These are phyloP conservation scores for Aspergillaceae sp. DNA, from an alignment of 2,329 filamentous ascomycete genomes.

Conservation along the genomic window DNA sequence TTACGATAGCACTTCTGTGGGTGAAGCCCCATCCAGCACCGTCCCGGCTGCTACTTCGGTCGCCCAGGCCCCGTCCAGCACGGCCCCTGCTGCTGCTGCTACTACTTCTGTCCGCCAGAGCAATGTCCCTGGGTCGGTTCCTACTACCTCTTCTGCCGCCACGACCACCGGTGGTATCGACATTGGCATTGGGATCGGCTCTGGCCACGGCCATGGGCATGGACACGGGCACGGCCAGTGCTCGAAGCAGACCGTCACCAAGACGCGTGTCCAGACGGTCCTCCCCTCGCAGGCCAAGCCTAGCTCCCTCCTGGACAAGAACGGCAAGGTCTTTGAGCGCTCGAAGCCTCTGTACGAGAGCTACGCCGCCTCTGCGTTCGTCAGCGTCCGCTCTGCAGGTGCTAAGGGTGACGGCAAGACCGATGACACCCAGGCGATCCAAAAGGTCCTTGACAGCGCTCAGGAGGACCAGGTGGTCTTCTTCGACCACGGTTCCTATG, in stretches of 20 bases:
- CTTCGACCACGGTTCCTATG: conserved; percentile 57
- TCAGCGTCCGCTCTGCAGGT: conserved; percentile 73
- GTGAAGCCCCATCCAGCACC: not conserved
- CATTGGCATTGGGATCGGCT: too few relatives aligned
- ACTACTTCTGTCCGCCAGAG: not conserved
- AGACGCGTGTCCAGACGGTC: conserved; percentile 49
- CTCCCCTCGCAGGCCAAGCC: conserved; percentile 56
- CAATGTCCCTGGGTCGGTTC: conserved; percentile 1
- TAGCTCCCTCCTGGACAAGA: conserved; percentile 51
- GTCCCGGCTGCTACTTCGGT: conserved; percentile 3
- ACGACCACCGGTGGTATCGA: not conserved
- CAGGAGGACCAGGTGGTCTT: conserved; percentile 53
- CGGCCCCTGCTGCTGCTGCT: not conserved
- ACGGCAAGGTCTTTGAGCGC: conserved; percentile 68
- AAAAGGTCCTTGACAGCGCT: conserved; percentile 63
- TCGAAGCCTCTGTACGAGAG: conserved; percentile 82
- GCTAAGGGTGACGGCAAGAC: conserved; percentile 80
- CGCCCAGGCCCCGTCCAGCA: conserved; percentile 5
- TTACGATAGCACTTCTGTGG: not conserved
- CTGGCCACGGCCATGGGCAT: conserved; percentile 7
- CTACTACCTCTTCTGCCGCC: conserved; percentile 4
- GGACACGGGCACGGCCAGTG: conserved; percentile 12
- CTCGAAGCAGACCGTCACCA: conserved; percentile 24
- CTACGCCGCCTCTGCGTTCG: conserved; percentile 58
- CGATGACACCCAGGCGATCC: conserved; percentile 80